Conservation (phyloP, 768 basidiomycete species). For the Pisolithus sp. region DNA sequence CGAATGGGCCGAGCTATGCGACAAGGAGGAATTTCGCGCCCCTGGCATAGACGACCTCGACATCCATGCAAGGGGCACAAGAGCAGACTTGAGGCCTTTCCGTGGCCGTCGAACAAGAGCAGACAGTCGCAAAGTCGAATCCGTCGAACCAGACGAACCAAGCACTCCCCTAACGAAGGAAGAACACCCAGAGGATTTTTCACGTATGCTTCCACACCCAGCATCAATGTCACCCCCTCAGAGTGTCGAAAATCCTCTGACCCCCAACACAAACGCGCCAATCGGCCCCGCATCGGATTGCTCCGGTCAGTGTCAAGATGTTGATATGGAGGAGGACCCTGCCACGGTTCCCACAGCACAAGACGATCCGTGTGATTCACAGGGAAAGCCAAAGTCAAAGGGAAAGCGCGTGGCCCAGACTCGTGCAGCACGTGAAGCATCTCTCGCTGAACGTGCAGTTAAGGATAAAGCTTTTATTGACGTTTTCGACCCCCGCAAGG, state of each 20-base stretch:
- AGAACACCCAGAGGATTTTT: not conserved
- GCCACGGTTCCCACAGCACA: constrained; percentile 3
- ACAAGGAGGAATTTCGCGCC: constrained; percentile 63
- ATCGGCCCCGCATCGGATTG: not conserved
- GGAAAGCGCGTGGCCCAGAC: constrained; percentile 37
- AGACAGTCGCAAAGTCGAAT: constrained; percentile 32
- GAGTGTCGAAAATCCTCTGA: constrained; percentile 17
- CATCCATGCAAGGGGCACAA: constrained; percentile 38
- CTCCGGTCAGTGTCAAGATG: constrained; percentile 6
- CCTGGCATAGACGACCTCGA: constrained; percentile 70
- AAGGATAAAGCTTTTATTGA: constrained; percentile 54
- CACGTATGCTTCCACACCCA: not conserved
- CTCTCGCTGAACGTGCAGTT: constrained; percentile 40
- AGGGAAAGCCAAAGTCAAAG: constrained; percentile 34
- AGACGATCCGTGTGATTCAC: constrained; percentile 20
- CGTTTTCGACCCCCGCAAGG: constrained; percentile 60
- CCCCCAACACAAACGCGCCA: constrained; percentile 11
- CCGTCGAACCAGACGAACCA: constrained; percentile 38
- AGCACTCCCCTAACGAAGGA: constrained; percentile 32
- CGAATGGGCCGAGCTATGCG: constrained; percentile 80
- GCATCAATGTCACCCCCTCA: constrained; percentile 25
- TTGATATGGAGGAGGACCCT: constrained; percentile 12
- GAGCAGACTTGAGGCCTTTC: constrained; percentile 28
- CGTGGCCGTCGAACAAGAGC: constrained; percentile 41
- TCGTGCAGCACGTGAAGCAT: constrained; percentile 41